phyloP scores from a whole-genome alignment of 225 moss, liverwort and hornwort species.

The Lunularia cruciata region DNA sequence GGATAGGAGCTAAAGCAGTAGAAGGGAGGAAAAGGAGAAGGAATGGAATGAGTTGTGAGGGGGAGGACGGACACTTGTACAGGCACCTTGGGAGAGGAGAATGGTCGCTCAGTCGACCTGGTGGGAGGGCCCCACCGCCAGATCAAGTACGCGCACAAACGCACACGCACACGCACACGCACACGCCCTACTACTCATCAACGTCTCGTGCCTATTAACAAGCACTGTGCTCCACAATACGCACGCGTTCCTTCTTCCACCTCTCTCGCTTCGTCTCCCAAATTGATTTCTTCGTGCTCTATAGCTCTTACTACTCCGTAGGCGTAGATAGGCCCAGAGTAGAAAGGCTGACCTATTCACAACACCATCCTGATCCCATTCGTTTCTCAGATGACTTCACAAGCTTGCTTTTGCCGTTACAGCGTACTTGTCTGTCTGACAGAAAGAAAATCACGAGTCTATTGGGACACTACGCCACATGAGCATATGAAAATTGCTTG shows the following conservation, averaged over 20 bases:
- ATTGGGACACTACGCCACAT: too few species aligned
- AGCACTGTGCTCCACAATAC: background rate
- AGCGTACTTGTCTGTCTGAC: background rate
- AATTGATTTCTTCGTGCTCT: background rate
- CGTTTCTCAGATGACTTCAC: background rate
- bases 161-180: conserved; percentile 15
- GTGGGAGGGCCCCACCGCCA: conserved; percentile 10
- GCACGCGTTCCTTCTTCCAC: conserved; percentile 6
- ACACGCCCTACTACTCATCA: conserved; percentile 16
- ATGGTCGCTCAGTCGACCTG: background rate
- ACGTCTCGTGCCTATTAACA: conserved; percentile 21
- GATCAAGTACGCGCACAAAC: conserved; percentile 17
- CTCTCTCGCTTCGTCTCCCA: background rate
- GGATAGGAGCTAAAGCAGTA: background rate
- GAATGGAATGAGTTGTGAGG: background rate
- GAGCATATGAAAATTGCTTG: too few species aligned
- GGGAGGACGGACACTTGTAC: conserved; percentile 2
- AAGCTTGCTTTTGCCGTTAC: background rate
- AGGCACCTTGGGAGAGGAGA: background rate
- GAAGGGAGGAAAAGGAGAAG: background rate
- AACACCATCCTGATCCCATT: background rate
- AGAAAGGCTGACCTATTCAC: background rate
- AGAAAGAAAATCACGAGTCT: too few species aligned
- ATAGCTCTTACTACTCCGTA: background rate
- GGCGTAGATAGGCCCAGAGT: too few species aligned